Base-by-base conservation (phyloP, 768 basidiomycete genomes). In the Macrocybe gigantea region DNA sequence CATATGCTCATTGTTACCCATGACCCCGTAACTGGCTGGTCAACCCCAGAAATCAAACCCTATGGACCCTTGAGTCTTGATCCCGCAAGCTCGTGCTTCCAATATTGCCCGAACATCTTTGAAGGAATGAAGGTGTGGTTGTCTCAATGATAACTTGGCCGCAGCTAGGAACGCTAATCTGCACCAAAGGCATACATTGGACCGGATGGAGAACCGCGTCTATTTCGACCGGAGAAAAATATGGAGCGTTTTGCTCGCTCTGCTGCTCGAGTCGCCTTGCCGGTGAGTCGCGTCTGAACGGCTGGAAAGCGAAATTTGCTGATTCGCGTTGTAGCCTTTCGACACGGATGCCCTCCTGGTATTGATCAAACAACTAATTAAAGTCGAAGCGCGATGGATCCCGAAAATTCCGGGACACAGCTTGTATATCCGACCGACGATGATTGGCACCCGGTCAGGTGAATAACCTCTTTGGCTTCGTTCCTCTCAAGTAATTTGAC, bases 211-310 rank as follows among this genome's bases (percentile, higher is more conserved):
- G 76, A 79, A 44, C 74, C 82, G 1, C 73, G 86, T 6, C 65
- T 95, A 34, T 96, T 96, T 73, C 72, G 93, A 32, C 92, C 93
- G 0, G 74, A 88, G 31, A 67, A 77, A 63, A 95, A 95, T 64
- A 92, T 94, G 89, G 77, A 75, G 29, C 84, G 93, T 29, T 75
- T 97, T 64, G 70, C 75, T 39, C 70, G 74, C 33, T 88, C 85
- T 14, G 79, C 79, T 0, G 79, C 74, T 1, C 80, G 92, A 41
- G 72, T 90, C 41, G 86, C 87, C 0, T 69, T 91, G 11, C 89
- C 88, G 1, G 82, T 82, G 55, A 53, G 80, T 64, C 29, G 10
- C 6, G 14, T 12, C 36, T 34, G 10, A 39, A 37, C 31, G 10
- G 8, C 13, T 30, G n/a, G 31, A n/a, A 37, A 30, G 41, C 10